Percentiles rank a stretch among this genome's conserved stretches.
Evolutionary conservation across 306 rosid species (phyloP).

Genomic region (Styphnolobium japonicum): DNA sequence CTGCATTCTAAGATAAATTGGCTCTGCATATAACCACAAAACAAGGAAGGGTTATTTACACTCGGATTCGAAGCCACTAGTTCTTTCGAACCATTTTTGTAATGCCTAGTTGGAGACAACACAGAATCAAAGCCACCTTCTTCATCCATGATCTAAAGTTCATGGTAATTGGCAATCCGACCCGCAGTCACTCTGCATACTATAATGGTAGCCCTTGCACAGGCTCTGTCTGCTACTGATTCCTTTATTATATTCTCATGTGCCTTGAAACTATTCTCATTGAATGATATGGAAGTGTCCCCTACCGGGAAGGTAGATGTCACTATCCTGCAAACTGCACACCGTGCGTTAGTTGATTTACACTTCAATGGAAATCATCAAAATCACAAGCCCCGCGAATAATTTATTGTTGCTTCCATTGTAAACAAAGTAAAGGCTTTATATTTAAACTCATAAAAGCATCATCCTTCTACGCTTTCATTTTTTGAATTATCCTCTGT

Average conservation of each 20-base stretch:
- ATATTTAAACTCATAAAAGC: not conserved
- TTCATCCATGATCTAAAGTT: not conserved
- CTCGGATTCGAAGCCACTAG: slow-evolving; percentile 22
- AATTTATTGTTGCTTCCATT: slow-evolving; percentile 30
- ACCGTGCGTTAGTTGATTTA: not conserved
- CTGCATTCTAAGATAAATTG: not conserved
- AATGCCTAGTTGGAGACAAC: not conserved
- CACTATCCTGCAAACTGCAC: slow-evolving; percentile 30
- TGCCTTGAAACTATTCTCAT: slow-evolving; percentile 27
- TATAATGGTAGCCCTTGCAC: slow-evolving; percentile 25
- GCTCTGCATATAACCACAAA: slow-evolving; percentile 29
- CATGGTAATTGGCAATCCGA: slow-evolving; percentile 7
- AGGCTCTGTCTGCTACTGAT: not conserved
- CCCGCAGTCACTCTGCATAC: slow-evolving; percentile 35
- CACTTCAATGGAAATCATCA: slow-evolving; percentile 30
- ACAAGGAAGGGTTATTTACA: slow-evolving; percentile 40
- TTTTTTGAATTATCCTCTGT: too few relatives aligned
- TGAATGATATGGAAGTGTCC: not conserved
- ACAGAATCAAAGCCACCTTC: slow-evolving; percentile 34
- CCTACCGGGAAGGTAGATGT: not conserved
- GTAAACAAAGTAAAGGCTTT: slow-evolving; percentile 34
- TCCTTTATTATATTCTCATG: slow-evolving; percentile 19
- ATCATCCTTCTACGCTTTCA: not conserved
- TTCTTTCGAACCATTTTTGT: not conserved
- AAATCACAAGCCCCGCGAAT: not conserved